Base-by-base conservation (phyloP, 768 basidiomycete species). In the Amanita polypyramis region DNA sequence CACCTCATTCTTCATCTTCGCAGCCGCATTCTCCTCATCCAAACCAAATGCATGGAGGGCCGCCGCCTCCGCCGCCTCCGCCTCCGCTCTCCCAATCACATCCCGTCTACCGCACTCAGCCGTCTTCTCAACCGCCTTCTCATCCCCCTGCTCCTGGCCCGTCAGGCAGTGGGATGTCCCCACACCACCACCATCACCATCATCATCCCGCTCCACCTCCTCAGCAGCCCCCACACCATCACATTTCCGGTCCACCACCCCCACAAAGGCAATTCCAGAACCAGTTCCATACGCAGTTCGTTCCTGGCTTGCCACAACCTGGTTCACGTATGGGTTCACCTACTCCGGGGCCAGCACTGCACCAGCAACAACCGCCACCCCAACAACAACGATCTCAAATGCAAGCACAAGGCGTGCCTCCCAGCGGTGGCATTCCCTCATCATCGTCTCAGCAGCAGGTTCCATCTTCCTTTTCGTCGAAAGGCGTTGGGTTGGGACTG, bases 271-370 rank as follows among this genome's bases (percentile, higher is more conserved):
- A 56, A 36, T 62, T 60, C 43, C 60, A 60, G 50, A 33, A 47
- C 54, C 25, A 63, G 50, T 63, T 63, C 37, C 57, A 63, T 51
- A 51, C 51, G 33, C 44, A 56, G 56, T 52, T 63, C 48, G 53
- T 55, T n/a, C 47, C 51, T 41, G 56, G 54, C 15, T 29, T 53
- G 19, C 53, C 56, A n/a, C 34, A 45, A 4, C 47, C 54, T 17
- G 45, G 36, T 11, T 48, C 47, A 30, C 47, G 47, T 12, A 23
- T 48, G 19, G 47, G 47, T 33, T 48, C 47, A 32, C 47, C 47
- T 9, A 38, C 41, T 17, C 47, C 37, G 29, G 38, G 27, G 3
- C 30, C 38, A 15, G 14, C 38, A 27, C 21, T 38, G 10, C 44
- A 52, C n/a, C 40, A 49, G 45, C 46, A 52, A 33, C 49, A 53